Evolutionary conservation across 495 filamentous ascomycete genomes (phyloP), one percentile per base, ranked within the genome.

Genomic region (Hypoxylon lienhwacheense): DNA sequence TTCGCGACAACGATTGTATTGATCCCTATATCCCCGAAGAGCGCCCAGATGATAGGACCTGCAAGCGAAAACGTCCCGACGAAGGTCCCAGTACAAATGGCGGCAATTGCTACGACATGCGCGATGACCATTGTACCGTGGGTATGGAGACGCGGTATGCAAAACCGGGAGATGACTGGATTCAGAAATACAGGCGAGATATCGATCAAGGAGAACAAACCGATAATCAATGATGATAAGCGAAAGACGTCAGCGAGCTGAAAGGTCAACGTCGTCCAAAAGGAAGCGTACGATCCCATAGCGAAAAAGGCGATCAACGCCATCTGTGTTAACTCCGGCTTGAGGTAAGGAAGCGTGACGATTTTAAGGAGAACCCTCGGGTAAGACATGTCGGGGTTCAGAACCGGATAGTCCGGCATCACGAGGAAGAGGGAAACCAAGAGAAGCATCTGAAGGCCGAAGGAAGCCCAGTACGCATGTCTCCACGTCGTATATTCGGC

Each of bases 261-360:
- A 67, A 95, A 95, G 0, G 87, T 90, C 12, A 92, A 70, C 0
- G 89, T 92, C 2, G 89, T 93, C 89, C 89, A 95, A 73, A 85
- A 77, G 4, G 64, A 68, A 0, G 70, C 74, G 28, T 77, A 76
- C 16, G 70, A 67, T 3, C 70, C 74, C 48, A 64, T 70, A 3
- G 69, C 40, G 37, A 72, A 25, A 26, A 78, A 77, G 1, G 74
- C 64, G 6, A 77, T 65, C 8, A 72, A 25, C 1, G 63, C 54
- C 2, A 61, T 79, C 61, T 92, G 88, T 0, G 86, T 75, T 2
- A 95, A 77, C 3, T 87, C 68, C 1, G 89, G 87, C 39, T 89
- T 77, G 2, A 73, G 77, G 46, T 77, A 62, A 17, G 88, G 66
- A 56, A 92, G 76, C 5, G 70, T 49, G 14, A 79, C 55, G n/a